Conservation (phyloP, 1,139 yeast species). For the Yamadazyma conglobata region DNA sequence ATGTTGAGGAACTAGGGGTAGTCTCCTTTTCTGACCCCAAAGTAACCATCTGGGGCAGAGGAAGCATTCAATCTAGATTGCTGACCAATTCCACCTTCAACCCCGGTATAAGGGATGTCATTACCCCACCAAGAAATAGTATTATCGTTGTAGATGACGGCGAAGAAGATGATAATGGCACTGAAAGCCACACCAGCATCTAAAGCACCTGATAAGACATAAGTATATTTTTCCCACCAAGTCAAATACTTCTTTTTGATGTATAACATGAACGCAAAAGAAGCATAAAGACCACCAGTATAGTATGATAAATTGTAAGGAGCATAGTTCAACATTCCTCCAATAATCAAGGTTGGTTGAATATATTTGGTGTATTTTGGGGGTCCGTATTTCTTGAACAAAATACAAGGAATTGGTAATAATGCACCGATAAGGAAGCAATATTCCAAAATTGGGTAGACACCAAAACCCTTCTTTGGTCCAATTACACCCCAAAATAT, state of each 20-base stretch:
- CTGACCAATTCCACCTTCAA: conserved; percentile 33
- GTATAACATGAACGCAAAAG: conserved; percentile 49
- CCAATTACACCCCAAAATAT: conserved; percentile 62
- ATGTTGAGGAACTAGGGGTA: conserved; percentile 24
- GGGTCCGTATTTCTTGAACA: conserved; percentile 33
- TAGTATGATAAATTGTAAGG: conserved; percentile 58
- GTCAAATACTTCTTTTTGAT: conserved; percentile 44
- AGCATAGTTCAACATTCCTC: conserved; percentile 41
- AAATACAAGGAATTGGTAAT: conserved; percentile 38
- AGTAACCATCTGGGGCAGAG: conserved; percentile 39
- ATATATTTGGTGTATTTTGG: conserved; percentile 25
- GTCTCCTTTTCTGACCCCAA: conserved; percentile 41
- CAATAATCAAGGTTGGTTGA: conserved; percentile 39
- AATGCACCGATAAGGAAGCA: conserved; percentile 53
- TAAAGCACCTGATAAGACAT: conserved; percentile 55
- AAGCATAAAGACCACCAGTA: conserved; percentile 46
- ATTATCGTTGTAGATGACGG: conserved; percentile 44
- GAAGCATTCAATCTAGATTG: conserved; percentile 10
- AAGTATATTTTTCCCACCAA: conserved; percentile 67
- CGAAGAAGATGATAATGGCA: conserved; percentile 54
- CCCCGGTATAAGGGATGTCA: conserved; percentile 40
- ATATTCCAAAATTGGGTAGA: conserved; percentile 45
- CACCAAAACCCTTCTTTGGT: conserved; percentile 51
- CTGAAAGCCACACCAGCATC: conserved; percentile 61
- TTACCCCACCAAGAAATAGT: conserved; percentile 61